These are phyloP conservation scores for Aspergillus nanangensis DNA, from an alignment of 495 filamentous ascomycete genomes.

Conservation along the genomic window DNA sequence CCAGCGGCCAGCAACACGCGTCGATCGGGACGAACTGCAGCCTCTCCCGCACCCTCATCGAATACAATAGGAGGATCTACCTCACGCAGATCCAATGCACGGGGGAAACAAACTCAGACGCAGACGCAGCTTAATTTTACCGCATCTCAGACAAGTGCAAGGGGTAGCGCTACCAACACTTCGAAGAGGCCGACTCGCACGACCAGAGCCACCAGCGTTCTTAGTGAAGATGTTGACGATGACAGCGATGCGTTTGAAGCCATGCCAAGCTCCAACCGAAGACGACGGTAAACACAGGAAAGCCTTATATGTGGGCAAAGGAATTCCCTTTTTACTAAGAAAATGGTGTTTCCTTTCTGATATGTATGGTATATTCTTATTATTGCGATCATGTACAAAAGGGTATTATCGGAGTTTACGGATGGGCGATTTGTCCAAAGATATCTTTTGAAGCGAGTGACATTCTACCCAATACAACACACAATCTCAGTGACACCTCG, in stretches of 20 bases:
- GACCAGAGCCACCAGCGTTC: constrained; percentile 33
- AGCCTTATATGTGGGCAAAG: not conserved
- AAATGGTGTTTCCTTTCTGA: too few species aligned
- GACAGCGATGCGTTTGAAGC: constrained; percentile 81
- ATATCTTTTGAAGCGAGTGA: too few species aligned
- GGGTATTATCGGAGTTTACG: too few species aligned
- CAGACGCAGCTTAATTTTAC: constrained; percentile 64
- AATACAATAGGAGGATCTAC: constrained; percentile 36
- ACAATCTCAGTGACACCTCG: too few species aligned
- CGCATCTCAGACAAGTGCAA: constrained; percentile 43
- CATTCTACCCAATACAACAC: too few species aligned
- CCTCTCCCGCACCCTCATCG: constrained; percentile 42
- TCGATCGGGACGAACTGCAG: constrained; percentile 30
- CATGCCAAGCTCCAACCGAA: constrained; percentile 24
- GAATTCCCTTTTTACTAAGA: not conserved
- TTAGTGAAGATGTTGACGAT: constrained; percentile 58
- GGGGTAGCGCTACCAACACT: constrained; percentile 17
- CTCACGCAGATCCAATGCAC: constrained; percentile 19
- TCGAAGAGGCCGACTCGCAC: constrained; percentile 40
- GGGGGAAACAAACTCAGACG: constrained; percentile 53
- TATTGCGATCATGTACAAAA: not conserved
- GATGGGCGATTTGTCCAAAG: too few species aligned
- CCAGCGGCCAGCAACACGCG: constrained; percentile 16
- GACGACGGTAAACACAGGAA: constrained; percentile 9
- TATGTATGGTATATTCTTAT: not conserved